These are phyloP conservation scores for Geotrichum histeridarum DNA, from an alignment of 1,139 yeast genomes.

Conservation along the genomic window DNA sequence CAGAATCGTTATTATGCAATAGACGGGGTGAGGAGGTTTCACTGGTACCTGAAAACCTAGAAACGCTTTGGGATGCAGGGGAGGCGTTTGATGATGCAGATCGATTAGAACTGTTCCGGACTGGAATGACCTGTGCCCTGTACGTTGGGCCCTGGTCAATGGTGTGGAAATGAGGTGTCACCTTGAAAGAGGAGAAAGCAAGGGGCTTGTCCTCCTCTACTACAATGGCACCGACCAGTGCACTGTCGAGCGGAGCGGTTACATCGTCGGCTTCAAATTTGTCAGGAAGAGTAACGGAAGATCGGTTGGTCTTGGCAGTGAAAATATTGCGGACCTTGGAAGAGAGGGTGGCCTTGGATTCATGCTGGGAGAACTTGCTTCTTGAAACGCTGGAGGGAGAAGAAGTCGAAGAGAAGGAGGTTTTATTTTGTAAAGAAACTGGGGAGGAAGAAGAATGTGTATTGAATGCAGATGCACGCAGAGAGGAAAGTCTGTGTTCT, in stretches of 20 bases:
- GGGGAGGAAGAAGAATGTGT: conserved; percentile 3
- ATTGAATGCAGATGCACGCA: too few relatives aligned
- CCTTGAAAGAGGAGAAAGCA: conserved; percentile 2
- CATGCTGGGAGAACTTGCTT: neutral
- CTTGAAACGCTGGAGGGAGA: neutral
- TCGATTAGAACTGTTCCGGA: conserved; percentile 1
- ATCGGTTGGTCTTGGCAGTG: neutral
- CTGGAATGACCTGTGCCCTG: conserved; percentile 19
- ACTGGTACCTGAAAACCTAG: neutral
- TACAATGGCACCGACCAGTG: neutral
- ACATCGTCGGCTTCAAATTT: neutral
- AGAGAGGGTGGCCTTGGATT: neutral
- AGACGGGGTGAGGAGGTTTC: neutral
- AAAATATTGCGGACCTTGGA: conserved; percentile 3
- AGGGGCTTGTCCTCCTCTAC: neutral
- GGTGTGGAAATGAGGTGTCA: conserved; percentile 15
- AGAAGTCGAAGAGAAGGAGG: neutral
- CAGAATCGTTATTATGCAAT: conserved; percentile 10
- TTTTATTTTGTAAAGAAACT: neutral
- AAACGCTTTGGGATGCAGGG: neutral
- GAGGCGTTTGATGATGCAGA: neutral
- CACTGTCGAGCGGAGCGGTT: neutral
- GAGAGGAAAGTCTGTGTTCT: neutral
- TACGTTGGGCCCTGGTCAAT: conserved; percentile 17
- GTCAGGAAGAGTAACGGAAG: neutral